These are phyloP conservation scores for Clonostachys chloroleuca DNA, from an alignment of 2,329 filamentous ascomycete genomes.

Conservation along the genomic window DNA sequence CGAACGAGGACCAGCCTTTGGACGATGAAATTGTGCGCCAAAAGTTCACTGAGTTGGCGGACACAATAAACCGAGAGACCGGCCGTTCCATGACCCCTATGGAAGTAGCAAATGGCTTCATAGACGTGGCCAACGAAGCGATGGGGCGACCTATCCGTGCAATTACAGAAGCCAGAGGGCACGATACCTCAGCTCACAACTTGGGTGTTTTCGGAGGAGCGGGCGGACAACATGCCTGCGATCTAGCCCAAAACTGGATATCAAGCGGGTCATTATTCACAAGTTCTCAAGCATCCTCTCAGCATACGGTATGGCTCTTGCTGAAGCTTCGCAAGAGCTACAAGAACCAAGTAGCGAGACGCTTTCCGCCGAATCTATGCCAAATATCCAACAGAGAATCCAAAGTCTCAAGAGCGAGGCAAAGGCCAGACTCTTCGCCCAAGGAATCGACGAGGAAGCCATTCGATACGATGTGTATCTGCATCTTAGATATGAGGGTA, in stretches of 20 bases:
- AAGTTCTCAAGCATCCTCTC: constrained; percentile 32
- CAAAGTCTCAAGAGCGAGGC: constrained; percentile 19
- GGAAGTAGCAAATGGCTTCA: constrained; percentile 60
- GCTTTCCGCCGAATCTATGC: constrained; percentile 4
- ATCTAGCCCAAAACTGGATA: constrained; percentile 33
- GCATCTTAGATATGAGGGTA: constrained; percentile 43
- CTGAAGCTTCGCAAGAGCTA: constrained; percentile 28
- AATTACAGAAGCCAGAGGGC: constrained; percentile 44
- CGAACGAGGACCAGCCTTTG: constrained; percentile 53
- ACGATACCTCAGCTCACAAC: constrained; percentile 19
- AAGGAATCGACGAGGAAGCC: constrained; percentile 30
- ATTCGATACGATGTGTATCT: constrained; percentile 34
- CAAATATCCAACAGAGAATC: constrained; percentile 12
- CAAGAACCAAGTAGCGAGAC: constrained; percentile 21
- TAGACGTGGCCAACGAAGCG: constrained; percentile 71
- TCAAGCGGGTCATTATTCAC: constrained; percentile 33
- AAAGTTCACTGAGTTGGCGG: constrained; percentile 31
- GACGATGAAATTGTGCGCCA: constrained; percentile 26
- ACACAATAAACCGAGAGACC: constrained; percentile 28
- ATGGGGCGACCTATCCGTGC: constrained; percentile 69
- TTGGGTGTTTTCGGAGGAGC: constrained; percentile 58
- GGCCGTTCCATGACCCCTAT: constrained; percentile 19
- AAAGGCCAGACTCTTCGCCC: constrained; percentile 25
- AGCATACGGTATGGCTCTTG: constrained; percentile 35
- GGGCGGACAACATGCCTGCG: constrained; percentile 56